These are phyloP conservation scores for Trichophyton schoenleinii DNA, from an alignment of 2,329 filamentous ascomycete species.

Conservation along the genomic window DNA sequence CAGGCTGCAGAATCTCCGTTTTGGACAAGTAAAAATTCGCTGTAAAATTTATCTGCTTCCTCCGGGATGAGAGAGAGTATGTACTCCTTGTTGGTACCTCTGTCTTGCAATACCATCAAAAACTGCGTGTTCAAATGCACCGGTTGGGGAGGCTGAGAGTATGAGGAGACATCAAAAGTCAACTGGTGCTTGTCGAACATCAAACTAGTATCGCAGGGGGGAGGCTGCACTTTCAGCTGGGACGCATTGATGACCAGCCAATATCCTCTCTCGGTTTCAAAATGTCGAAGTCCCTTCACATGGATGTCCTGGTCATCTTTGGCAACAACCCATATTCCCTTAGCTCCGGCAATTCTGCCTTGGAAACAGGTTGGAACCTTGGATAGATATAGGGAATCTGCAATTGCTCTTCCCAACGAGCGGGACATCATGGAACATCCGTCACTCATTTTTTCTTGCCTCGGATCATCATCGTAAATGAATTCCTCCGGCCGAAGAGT, in stretches of 20 bases:
- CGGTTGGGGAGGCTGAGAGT: constrained; percentile 32
- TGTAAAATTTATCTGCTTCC: constrained; percentile 25
- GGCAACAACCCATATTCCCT: constrained; percentile 50
- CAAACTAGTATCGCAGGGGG: constrained; percentile 24
- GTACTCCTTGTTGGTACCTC: constrained; percentile 33
- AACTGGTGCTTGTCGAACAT: constrained; percentile 33
- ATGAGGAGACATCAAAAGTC: constrained; percentile 46
- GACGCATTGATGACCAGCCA: constrained; percentile 48
- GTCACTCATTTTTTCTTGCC: constrained; percentile 34
- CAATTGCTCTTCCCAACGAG: constrained; percentile 37
- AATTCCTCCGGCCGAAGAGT: constrained; percentile 27
- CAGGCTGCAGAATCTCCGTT: constrained; percentile 23
- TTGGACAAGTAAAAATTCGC: constrained; percentile 21
- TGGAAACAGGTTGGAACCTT: constrained; percentile 42
- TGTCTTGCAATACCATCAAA: constrained; percentile 43
- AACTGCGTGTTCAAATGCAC: constrained; percentile 43
- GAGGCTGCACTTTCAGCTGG: constrained; percentile 44
- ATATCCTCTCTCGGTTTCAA: constrained; percentile 21
- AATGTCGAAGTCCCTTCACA: constrained; percentile 5
- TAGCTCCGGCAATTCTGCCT: constrained; percentile 46
- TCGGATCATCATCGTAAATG: constrained; percentile 22
- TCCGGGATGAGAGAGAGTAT: constrained; percentile 33
- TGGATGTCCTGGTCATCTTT: constrained; percentile 17
- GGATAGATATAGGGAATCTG: constrained; percentile 30
- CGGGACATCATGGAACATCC: constrained; percentile 46